These are phyloP conservation scores for Eutrema japonicum DNA, from an alignment of 345 rosid species.

Conservation along the genomic window DNA sequence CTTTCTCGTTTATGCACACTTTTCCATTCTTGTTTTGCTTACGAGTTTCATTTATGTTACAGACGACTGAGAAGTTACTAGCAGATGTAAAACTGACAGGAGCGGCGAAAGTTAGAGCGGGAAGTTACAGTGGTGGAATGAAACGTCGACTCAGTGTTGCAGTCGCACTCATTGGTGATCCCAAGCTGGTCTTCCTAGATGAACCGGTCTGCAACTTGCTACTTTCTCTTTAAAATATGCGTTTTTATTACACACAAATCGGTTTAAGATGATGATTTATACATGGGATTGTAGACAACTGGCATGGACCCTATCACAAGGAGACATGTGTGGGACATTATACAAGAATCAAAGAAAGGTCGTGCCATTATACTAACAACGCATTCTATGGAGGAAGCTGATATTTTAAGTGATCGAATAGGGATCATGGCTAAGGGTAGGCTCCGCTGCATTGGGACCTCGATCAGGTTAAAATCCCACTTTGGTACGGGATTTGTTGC, in stretches of 20 bases:
- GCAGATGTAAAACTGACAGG: slow-evolving; percentile 73
- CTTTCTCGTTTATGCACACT: not conserved
- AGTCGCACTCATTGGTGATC: slow-evolving; percentile 80
- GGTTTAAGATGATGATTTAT: not conserved
- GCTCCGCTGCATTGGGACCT: slow-evolving; percentile 82
- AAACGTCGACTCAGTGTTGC: slow-evolving; percentile 92
- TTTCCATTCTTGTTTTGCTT: not conserved
- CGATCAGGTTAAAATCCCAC: slow-evolving; percentile 80
- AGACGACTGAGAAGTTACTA: slow-evolving; percentile 65
- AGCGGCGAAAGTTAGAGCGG: slow-evolving; percentile 69
- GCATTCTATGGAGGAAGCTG: slow-evolving; percentile 99
- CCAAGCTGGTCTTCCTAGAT: slow-evolving; percentile 85
- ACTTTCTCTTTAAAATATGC: not conserved
- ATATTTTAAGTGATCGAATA: slow-evolving; percentile 80
- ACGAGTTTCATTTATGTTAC: not conserved
- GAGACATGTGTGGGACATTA: slow-evolving; percentile 93
- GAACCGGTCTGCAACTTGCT: slow-evolving; percentile 53
- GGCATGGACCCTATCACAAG: slow-evolving; percentile 96
- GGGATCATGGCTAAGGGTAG: slow-evolving; percentile 94
- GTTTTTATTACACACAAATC: not conserved
- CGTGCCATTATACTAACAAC: slow-evolving; percentile 83
- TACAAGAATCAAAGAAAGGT: slow-evolving; percentile 79
- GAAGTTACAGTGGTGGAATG: slow-evolving; percentile 98
- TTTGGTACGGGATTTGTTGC: slow-evolving; percentile 87
- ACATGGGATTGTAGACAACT: slow-evolving; percentile 53